Conservation (phyloP, 129 eudicot genomes). For the Tagetes erecta region DNA sequence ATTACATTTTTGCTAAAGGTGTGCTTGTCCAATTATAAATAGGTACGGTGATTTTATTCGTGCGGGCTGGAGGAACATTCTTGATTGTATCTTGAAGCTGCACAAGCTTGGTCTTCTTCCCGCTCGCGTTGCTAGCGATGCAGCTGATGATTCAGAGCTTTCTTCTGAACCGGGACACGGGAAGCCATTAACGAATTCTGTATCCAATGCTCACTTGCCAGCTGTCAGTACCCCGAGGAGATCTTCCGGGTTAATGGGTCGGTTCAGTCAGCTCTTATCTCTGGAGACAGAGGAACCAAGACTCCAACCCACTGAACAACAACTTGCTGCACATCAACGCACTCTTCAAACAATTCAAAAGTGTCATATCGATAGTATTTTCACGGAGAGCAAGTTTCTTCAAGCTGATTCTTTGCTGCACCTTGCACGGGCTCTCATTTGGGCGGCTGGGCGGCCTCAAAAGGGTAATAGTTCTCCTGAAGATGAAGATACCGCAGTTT, state of each 20-base stretch:
- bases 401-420: slow-evolving; percentile 73
- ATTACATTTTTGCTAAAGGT: slow-evolving; percentile 15
- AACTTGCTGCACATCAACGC: slow-evolving; percentile 88
- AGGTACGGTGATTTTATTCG: slow-evolving; percentile 79
- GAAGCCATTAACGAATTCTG: slow-evolving; percentile 62
- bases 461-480: slow-evolving; percentile 77
- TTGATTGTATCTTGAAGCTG: slow-evolving; percentile 74
- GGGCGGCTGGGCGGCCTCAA: slow-evolving; percentile 94
- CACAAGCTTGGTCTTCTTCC: slow-evolving; percentile 96
- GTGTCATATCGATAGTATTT: slow-evolving; percentile 87
- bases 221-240: slow-evolving; percentile 79
- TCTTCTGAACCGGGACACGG: slow-evolving; percentile 66
- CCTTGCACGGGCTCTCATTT: slow-evolving; percentile 83
- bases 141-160: slow-evolving; percentile 80
- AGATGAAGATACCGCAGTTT: slow-evolving; percentile 87
- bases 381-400: slow-evolving; percentile 85
- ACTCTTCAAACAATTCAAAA: slow-evolving; percentile 84
- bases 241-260: slow-evolving; percentile 90
- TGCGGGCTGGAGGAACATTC: slow-evolving; percentile 85
- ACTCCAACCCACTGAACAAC: slow-evolving; percentile 86
- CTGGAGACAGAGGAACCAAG: slow-evolving; percentile 90
- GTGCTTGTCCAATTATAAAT: slow-evolving; percentile 33
- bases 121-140: slow-evolving; percentile 90
- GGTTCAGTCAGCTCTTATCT: slow-evolving; percentile 88
- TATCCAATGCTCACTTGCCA: slow-evolving; percentile 68